Evolutionary conservation across 257 asterid genomes (phyloP).

Genomic region (Solanum microdontum): DNA sequence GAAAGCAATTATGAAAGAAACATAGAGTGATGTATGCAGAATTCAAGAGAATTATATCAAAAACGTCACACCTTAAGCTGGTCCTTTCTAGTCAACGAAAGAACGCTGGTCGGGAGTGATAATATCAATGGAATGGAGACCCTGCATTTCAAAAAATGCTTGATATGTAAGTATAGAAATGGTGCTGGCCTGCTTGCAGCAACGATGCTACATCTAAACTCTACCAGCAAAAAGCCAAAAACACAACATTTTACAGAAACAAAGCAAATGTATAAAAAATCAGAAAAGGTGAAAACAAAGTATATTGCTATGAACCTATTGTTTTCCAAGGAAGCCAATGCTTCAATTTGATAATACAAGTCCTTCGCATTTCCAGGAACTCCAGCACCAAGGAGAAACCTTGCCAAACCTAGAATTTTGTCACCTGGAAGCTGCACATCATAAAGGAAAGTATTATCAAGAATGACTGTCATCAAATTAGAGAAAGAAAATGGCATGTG

Average conservation of each 20-base stretch:
- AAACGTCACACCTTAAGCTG: conserved; percentile 62
- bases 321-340: conserved; percentile 63
- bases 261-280: neutral
- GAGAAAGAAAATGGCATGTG: neutral
- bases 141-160: conserved; percentile 34
- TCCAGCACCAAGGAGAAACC: conserved; percentile 79
- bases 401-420: conserved; percentile 74
- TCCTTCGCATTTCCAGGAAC: conserved; percentile 75
- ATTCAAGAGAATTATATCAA: neutral
- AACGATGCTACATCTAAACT: neutral
- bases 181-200: neutral
- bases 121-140: conserved; percentile 70
- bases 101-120: conserved; percentile 74
- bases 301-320: conserved; percentile 33
- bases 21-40: neutral
- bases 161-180: neutral
- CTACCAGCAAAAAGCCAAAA: neutral
- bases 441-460: conserved; percentile 2
- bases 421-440: conserved; percentile 82
- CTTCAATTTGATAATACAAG: conserved; percentile 72
- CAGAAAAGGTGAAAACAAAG: neutral
- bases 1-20: neutral
- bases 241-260: neutral
- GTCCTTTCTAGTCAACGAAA: conserved; percentile 65
- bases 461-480: neutral